These are phyloP conservation scores for Gaeumannomyces tritici DNA, from an alignment of 2,329 filamentous ascomycete species.

Conservation along the genomic window DNA sequence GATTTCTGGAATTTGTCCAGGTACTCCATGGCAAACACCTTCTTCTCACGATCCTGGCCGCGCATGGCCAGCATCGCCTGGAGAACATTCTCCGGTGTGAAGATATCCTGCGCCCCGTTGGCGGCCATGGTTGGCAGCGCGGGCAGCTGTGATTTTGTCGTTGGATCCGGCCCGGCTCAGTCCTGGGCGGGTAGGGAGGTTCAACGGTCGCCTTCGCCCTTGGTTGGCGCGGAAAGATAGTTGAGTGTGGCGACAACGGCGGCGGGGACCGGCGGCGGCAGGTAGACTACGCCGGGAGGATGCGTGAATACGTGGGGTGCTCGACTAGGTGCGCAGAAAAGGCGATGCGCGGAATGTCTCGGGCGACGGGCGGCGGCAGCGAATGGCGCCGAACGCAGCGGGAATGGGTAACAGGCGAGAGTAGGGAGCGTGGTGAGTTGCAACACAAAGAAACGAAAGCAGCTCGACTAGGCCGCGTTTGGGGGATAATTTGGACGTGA, in stretches of 20 bases:
- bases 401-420: not conserved
- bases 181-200: not conserved
- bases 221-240: not conserved
- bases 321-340: not conserved
- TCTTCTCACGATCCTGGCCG: constrained; percentile 74
- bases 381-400: not conserved
- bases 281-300: not conserved
- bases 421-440: not conserved
- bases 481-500: not conserved
- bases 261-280: not conserved
- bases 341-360: not conserved
- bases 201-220: not conserved
- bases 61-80: constrained; percentile 89
- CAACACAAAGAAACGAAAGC: not conserved
- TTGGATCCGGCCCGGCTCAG: not conserved
- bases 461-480: not conserved
- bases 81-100: constrained; percentile 67
- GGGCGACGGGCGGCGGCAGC: not conserved
- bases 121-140: constrained; percentile 49
- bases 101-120: constrained; percentile 57
- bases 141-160: not conserved
- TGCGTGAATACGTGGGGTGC: not conserved
- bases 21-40: constrained; percentile 74
- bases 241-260: not conserved
- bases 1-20: constrained; percentile 97